A percentile compares a stretch with the other conserved stretches of the same genome.
Conservation (phyloP, 495 filamentous ascomycete species). For the Annulohypoxylon maeteangense region DNA sequence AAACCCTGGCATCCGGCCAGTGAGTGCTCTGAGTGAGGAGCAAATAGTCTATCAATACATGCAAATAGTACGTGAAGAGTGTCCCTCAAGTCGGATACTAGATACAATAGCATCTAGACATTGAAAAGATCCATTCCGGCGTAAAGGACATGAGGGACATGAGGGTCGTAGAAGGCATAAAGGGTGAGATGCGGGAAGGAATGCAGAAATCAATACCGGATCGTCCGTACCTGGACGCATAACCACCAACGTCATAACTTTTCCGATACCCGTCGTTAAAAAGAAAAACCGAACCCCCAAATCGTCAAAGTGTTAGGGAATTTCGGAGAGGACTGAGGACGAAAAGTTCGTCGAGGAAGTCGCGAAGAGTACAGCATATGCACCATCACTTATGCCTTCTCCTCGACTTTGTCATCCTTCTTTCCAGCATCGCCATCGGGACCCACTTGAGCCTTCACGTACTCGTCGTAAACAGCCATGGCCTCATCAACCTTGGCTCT, state of each 20-base stretch:
- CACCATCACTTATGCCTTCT: slow-evolving; percentile 58
- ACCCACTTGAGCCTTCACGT: slow-evolving; percentile 82
- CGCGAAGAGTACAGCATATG: slow-evolving; percentile 10
- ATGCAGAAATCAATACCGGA: slow-evolving; percentile 54
- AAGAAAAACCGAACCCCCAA: slow-evolving; percentile 50
- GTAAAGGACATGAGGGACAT: slow-evolving; percentile 36
- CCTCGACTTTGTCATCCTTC: slow-evolving; percentile 68
- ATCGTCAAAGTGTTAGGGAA: slow-evolving; percentile 28
- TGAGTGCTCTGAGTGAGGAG: slow-evolving; percentile 44
- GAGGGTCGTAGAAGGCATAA: slow-evolving; percentile 41
- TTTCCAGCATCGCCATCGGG: slow-evolving; percentile 54
- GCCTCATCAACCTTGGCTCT: slow-evolving; percentile 96
- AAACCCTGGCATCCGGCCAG: slow-evolving; percentile 46
- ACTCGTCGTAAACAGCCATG: slow-evolving; percentile 96
- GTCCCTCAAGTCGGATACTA: slow-evolving; percentile 27
- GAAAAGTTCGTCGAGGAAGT: slow-evolving; percentile 24
- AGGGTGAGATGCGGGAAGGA: slow-evolving; percentile 35
- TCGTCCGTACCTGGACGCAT: slow-evolving; percentile 42
- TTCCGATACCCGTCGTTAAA: slow-evolving; percentile 55
- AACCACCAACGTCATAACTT: slow-evolving; percentile 60
- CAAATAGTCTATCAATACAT: slow-evolving; percentile 54
- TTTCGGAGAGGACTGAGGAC: slow-evolving; percentile 44
- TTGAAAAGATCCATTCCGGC: slow-evolving; percentile 44
- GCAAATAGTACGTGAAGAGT: slow-evolving; percentile 41
- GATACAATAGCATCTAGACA: slow-evolving; percentile 27